Evolutionary conservation across 192 early-diverging fungal species (phyloP).

Genomic region (Linnemannia exigua): DNA sequence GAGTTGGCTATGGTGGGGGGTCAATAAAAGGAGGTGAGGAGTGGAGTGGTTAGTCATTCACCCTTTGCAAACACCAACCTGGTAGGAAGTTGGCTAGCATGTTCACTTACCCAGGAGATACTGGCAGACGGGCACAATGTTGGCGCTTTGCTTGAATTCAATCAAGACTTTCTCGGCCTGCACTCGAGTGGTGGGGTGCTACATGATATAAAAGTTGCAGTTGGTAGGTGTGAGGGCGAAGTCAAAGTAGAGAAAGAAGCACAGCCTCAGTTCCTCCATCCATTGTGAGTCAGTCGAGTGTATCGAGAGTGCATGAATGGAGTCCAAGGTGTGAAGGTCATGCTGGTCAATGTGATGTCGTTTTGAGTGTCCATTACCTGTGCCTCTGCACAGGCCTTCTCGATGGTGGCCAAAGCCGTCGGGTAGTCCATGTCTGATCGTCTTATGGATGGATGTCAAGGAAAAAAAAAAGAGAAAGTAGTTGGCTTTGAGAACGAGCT

Average conservation of each 20-base stretch:
- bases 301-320: neutral
- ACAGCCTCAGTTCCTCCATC: neutral
- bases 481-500: neutral
- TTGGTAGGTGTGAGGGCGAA: conserved; percentile 11
- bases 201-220: neutral
- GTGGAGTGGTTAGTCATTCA: conserved; percentile 1
- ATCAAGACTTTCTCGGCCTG: conserved; percentile 66
- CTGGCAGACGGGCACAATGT: conserved; percentile 71
- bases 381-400: conserved; percentile 68
- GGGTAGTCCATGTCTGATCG: conserved; percentile 58
- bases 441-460: conserved; percentile 8
- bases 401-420: conserved; percentile 58
- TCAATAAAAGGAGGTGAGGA: neutral
- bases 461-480: neutral
- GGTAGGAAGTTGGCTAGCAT: neutral
- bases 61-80: neutral
- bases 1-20: conserved; percentile 63
- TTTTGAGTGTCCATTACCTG: conserved; percentile 49
- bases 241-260: neutral
- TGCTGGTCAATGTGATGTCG: neutral
- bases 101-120: conserved; percentile 68
- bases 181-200: conserved; percentile 67
- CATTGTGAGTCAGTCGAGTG: neutral
- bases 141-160: conserved; percentile 65
- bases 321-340: neutral